Evolutionary conservation across 225 moss, liverwort and hornwort species (phyloP), one percentile per base, ranked within the genome.

Genomic region (Lunularia cruciata): DNA sequence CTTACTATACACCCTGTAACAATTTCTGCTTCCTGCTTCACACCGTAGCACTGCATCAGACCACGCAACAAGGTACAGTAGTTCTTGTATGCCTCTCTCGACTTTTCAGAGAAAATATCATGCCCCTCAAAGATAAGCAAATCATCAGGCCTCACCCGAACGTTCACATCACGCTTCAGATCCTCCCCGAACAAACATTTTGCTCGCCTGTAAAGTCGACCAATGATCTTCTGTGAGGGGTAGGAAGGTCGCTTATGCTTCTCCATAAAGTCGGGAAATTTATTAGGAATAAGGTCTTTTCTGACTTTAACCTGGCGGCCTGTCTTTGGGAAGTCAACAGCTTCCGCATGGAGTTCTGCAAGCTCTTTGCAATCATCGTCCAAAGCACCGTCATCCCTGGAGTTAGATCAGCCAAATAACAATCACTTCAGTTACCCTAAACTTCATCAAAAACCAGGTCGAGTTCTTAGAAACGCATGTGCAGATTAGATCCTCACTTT

Each of bases 251-350:
- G 48, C 6, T 74, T 79, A 12, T 78, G 79, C 53, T 85, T 86
- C 68, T 86, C 83, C 88, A 92, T 83, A 64, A 88, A 92, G 27
- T 92, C 88, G 0, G 88, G 88, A 33, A 65, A 86, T 34, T 76
- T 64, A 45, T 72, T 70, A 6, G 77, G 76, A 57, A 79, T 67
- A 37, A 92, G 64, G 10, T 36, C 2, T 25, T 69, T 3, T 0
- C 83, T 86, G 76, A 86, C 81, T 30, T 49, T 58, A 16, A 83
- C 85, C 63, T 74, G 75, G 61, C 77, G 76, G 19, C 90, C 92
- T 69, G 89, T 92, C 70, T 86, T 92, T 10, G 83, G 92, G 54
- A 88, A 92, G 46, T 92, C 86, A 27, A 92, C 86, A 3, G 88
- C 90, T 35, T 49, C 62, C 7, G 92, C 88, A 55, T 90, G 88